Base-by-base conservation (phyloP, 768 basidiomycete species). In the Lentinula edodes region DNA sequence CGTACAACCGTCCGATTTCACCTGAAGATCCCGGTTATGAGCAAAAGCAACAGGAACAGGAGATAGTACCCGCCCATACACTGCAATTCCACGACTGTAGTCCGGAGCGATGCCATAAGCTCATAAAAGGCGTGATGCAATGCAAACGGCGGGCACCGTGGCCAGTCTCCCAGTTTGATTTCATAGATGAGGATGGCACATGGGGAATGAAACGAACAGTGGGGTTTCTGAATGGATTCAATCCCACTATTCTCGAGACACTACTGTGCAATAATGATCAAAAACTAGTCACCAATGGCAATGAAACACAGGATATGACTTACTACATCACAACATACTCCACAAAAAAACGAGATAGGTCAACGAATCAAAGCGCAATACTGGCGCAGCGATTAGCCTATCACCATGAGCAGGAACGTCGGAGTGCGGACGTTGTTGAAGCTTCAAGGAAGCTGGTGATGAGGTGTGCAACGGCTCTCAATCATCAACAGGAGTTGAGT, bases 291-390 rank as follows among this genome's bases (percentile, higher is more conserved):
- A 69, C 72, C 5, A 73, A 72, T 55, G 74, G 72, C 0, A 20
- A 6, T 0, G 74, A 76, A 0, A 78, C 76, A 0, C 70, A 67
- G 28, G 65, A 71, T 2, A 61, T 77, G 0, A 66, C 72, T 0
- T 78, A 66, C 56, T 83, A 83, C 52, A 68, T 76, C 1, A 73
- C 76, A 0, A 64, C 60, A 0, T 82, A 82, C 60, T 65, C 72
- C 0, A 70, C 75, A 0, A 83, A 83, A 63, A 77, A 76, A 50
- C 77, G 80, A 56, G 53, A 58, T 7, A 62, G 64, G 6, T 63
- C 68, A 0, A 70, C 65, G 23, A 81, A 82, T 52, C 38, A 66
- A 5, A 74, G 76, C 0, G 78, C 80, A 1, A 18, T 81, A 0
- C 32, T 81, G 1, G 75, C 76, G 0, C 66, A 68, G 0, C 63